Base-by-base conservation (phyloP, 192 early-diverging fungal species). In the Backusella parvicylindrica region DNA sequence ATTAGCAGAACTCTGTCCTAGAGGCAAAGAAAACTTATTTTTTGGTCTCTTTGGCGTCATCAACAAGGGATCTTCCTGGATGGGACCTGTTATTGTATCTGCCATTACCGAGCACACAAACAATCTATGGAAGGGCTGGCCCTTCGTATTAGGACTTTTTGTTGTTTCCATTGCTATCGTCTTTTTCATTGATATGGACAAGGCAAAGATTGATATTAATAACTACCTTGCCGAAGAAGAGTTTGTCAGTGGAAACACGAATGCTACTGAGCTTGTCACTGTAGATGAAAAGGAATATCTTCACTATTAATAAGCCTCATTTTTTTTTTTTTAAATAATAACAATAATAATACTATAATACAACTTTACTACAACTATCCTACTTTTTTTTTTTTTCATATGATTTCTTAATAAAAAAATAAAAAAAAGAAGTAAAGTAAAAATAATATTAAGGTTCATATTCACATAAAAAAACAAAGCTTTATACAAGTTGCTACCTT, bases 11-110 rank as follows among this genome's bases (percentile, higher is more conserved):
- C 76, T 94, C 71, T 56, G 88, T 1, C 93, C 93, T 3, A 84
- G 82, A 30, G 92, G 91, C 15, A 84, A 82, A 32, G 93, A 92
- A 63, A 83, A 88, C 15, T 80, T 91, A 75, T 92, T 94, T 82
- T 94, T 92, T 70, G 85, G 85, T 26, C 71, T 94, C 2, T 94
- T 89, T 74, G 91, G 87, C 64, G 83, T 91, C 66, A 90, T 89
- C 18, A 90, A 94, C 82, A 92, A 92, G 80, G 91, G 89, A 11
- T 86, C 86, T 1, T 81, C 87, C 32, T 94, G 92, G 91, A 78
- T 94, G 43, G 93, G 93, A 8, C 92, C 93, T 0, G 79, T 94
- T 43, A 81, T 94, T 47, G 90, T 90, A 16, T 92, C 84, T 28
- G 86, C 85, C 28, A 92, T 94, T 69, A 85, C 82, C 8, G 73